Base-by-base conservation (phyloP, 2,329 filamentous ascomycete species). In the Fusarium buharicum region DNA sequence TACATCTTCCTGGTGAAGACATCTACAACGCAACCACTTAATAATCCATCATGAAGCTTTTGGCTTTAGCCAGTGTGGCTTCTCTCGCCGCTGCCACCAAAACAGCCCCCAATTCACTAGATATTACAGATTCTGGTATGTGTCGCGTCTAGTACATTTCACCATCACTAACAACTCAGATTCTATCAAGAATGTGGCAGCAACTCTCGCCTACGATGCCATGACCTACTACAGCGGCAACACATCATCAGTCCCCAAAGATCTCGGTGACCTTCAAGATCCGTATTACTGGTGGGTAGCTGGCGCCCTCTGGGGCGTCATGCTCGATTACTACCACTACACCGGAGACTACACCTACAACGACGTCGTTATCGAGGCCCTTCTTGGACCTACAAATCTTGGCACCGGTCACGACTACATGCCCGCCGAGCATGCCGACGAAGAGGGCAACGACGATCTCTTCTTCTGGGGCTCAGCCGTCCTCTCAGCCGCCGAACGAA, bases 381-480 rank as follows among this genome's bases (percentile, higher is more conserved):
- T 91, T 3, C 73, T 85, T 6, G 84, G 80, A 22, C 87, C 75
- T 1, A 74, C 75, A 45, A 87, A 84, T 72, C 82, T 78, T 6
- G 87, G 87, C 1, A 81, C 83, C 0, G 73, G 82, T 9, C 78
- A 81, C 55, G 81, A 91, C 74, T 89, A 83, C 69, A 86, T 90
- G 81, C 79, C 83, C 4, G 79, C 82, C 0, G 74, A 76, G 51
- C 84, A 88, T 62, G 75, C 75, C 12, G 79, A 79, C n/a, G 83
- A 86, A 58, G 84, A 90, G 72, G 89, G 89, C 49, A 92, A 92
- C 64, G 90, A 92, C 65, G 90, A 92, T 70, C 87, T 91, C 71
- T 86, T 86, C 28, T 91, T 91, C 72, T 92, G 90, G 90, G 86
- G 82, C 11, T 86, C 91, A 22, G 82, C 86, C 13, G 82, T 86